Evolutionary conservation across 768 basidiomycete species (phyloP), one percentile per base, ranked within the genome.

Genomic region (Amanita exitialis): DNA sequence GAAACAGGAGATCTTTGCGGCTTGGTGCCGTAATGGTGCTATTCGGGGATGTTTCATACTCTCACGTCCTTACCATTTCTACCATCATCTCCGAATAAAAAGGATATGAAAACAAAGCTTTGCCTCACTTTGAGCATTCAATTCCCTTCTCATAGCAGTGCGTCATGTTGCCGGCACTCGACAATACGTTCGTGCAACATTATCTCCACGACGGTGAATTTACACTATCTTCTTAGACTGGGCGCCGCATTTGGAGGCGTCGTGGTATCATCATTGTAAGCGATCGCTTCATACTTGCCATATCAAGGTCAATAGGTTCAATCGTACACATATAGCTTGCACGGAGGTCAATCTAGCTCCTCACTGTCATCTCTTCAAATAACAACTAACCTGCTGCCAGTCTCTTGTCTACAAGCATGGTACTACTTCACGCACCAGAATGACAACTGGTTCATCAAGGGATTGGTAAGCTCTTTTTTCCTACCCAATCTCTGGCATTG

Each of bases 231-330:
- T 16, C 47, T 18, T 44, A 80, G 77, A 20, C 55, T 75, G 32
- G 80, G 79, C 18, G 74, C 75, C 35, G 68, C 73, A 30, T 70
- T 75, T 41, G 62, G 79, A 28, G 80, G 78, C 4, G 66, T 77
- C 16, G 59, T 79, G 10, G 42, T 73, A 15, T 74, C 78, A 12
- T 72, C 70, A 15, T 56, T 59, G 80, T 79, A 53, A 61, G 77
- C 67, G 23, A 34, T 49, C 16, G 39, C 12, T 25, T 44, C 23
- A 30, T 30, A 32, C 13, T 32, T 32, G 32, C 12, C 13, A 32
- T 13, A 50, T 47, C 38, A 30, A 36, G 5, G 3, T 25, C 18
- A 0, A 21, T 18, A 16, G n/a, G 23, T 18, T 16, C 25, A 35
- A 13, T 23, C 15, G 20, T 23, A 25, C 12, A 6, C 42, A 41